Evolutionary conservation across 805 yeast genomes (phyloP).

Genomic region (Huiozyma sinensis): DNA sequence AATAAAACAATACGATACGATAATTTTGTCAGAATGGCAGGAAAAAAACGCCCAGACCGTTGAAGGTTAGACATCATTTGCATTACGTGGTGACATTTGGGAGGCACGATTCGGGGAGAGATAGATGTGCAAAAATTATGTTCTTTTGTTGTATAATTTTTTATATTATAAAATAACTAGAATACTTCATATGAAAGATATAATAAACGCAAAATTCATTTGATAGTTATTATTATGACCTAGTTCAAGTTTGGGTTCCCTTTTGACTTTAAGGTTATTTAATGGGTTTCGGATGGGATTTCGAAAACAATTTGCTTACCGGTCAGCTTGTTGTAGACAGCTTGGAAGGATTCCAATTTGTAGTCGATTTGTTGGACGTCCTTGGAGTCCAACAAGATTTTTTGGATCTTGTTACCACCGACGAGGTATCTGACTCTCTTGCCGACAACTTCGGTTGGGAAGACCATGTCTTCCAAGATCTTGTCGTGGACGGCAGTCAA

Average conservation of each 20-base stretch:
- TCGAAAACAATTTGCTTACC: slow-evolving; percentile 99
- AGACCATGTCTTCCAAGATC: slow-evolving; percentile 96
- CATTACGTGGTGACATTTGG: too few relatives aligned
- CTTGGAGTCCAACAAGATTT: slow-evolving; percentile 95
- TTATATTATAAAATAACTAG: slow-evolving; percentile 3
- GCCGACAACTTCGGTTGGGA: slow-evolving; percentile 99
- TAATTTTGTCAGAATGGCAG: slow-evolving; percentile 15
- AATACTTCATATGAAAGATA: slow-evolving; percentile 7
- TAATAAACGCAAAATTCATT: slow-evolving; percentile 2
- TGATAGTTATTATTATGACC: slow-evolving; percentile 2
- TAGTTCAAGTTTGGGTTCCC: neutral
- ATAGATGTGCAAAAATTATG: neutral
- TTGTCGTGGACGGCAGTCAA: slow-evolving; percentile 97
- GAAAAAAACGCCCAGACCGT: neutral
- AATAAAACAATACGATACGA: slow-evolving; percentile 9
- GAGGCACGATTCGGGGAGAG: neutral
- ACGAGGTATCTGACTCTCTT: slow-evolving; percentile 98
- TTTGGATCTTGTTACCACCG: slow-evolving; percentile 98
- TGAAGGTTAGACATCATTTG: neutral
- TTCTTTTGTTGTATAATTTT: neutral
- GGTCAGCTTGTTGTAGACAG: slow-evolving; percentile 95
- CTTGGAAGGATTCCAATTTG: slow-evolving; percentile 98
- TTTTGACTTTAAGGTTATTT: slow-evolving; percentile 7
- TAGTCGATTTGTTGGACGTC: slow-evolving; percentile 94
- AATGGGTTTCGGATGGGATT: slow-evolving; percentile 49